Evolutionary conservation across 2,329 filamentous ascomycete genomes (phyloP).

Genomic region (Ilyonectria mors-panacis): DNA sequence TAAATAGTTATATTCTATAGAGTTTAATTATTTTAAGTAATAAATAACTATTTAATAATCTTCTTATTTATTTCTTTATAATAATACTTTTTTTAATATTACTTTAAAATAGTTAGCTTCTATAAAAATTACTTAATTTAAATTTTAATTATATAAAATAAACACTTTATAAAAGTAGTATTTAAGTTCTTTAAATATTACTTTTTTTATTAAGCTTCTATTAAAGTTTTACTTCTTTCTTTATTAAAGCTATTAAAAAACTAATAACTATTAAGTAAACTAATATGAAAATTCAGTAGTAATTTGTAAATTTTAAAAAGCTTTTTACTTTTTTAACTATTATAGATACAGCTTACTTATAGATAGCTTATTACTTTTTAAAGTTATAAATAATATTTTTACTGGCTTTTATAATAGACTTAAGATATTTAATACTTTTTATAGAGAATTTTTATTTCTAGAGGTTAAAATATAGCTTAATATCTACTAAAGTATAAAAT

Average conservation of each 20-base stretch:
- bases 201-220: neutral
- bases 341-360: neutral
- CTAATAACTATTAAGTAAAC: neutral
- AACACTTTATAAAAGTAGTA: no score
- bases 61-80: no score
- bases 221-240: neutral
- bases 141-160: no score
- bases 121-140: no score
- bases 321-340: constrained; percentile 1
- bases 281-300: constrained; percentile 1
- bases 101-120: no score
- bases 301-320: constrained; percentile 4
- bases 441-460: neutral
- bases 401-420: neutral
- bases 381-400: neutral
- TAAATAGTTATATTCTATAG: no score
- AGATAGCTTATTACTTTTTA: constrained; percentile 2
- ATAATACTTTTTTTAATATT: no score
- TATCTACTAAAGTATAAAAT: neutral
- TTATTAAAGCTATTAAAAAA: neutral
- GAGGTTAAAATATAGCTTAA: neutral
- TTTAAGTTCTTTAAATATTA: neutral
- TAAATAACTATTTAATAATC: no score
- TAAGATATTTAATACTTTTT: no score
- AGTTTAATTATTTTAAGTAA: no score